phyloP scores from a whole-genome alignment of 805 yeast species.

The Millerozyma acaciae region DNA sequence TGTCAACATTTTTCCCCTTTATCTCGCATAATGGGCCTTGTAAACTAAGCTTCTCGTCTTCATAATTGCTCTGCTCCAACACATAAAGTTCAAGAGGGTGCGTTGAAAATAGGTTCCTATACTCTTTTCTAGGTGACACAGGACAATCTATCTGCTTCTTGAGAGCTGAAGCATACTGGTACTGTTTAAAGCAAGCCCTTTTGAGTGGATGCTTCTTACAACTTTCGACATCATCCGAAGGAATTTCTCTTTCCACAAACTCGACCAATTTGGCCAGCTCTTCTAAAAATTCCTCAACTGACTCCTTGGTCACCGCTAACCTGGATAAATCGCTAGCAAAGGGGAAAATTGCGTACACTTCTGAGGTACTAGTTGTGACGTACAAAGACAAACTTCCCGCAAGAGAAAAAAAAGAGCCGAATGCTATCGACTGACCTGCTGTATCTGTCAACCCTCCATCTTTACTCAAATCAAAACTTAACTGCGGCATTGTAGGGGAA shows the following conservation, averaged over 20 bases:
- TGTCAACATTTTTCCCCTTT: slow-evolving; percentile 10
- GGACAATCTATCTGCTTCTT: slow-evolving; percentile 9
- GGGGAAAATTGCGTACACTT: slow-evolving; percentile 27
- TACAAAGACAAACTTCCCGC: slow-evolving; percentile 29
- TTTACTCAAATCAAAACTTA: slow-evolving; percentile 8
- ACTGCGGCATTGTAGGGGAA: slow-evolving; percentile 16
- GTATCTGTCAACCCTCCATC: slow-evolving; percentile 14
- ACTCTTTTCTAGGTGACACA: slow-evolving; percentile 12
- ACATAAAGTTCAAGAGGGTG: slow-evolving; percentile 8
- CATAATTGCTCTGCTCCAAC: slow-evolving; percentile 11
- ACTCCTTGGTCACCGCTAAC: slow-evolving; percentile 14
- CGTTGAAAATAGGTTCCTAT: slow-evolving; percentile 8
- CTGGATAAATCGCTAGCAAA: slow-evolving; percentile 14
- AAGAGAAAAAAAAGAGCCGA: slow-evolving; percentile 23
- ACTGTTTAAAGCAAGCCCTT: slow-evolving; percentile 14
- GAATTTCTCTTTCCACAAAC: slow-evolving; percentile 11
- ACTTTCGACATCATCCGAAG: slow-evolving; percentile 6
- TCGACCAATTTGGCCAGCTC: slow-evolving; percentile 9
- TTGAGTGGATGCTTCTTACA: slow-evolving; percentile 12
- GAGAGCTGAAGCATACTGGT: slow-evolving; percentile 13
- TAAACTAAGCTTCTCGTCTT: slow-evolving; percentile 9
- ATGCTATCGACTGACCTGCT: slow-evolving; percentile 25
- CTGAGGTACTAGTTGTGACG: slow-evolving; percentile 16
- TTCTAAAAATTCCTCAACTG: slow-evolving; percentile 12
- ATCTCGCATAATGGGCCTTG: slow-evolving; percentile 24